Evolutionary conservation across 2,329 filamentous ascomycete genomes (phyloP), one percentile per base, ranked within the genome.

Genomic region (Hypocreales sp.): DNA sequence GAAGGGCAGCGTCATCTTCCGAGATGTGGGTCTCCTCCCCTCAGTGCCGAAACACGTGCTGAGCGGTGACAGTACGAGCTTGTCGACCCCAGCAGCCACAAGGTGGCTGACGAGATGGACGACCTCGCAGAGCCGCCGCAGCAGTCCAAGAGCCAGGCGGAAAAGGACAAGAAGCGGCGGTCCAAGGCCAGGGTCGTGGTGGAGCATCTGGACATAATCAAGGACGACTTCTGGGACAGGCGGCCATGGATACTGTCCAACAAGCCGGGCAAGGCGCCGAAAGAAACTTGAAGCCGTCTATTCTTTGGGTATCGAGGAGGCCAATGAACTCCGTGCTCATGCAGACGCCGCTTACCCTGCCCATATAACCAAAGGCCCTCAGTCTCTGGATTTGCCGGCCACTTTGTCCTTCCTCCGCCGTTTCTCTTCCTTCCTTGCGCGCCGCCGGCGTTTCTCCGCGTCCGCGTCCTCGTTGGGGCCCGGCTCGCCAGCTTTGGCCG

Each of bases 121-220:
- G 51, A 54, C 12, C 40, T 61, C 19, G 58, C 57, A n/a, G 66
- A 70, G 38, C 63, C 68, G 12, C 39, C 56, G 14, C 56, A 64
- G 23, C 60, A 75, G 36, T 84, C 79, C 23, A 87, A 78, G 45
- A 79, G 77, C n/a, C 82, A 92, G 44, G 57, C 64, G 13, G 82
- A 94, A 31, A 92, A 79, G 41, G 74, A 92, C 36, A 76, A 65
- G 46, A 95, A 93, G 58, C 66, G 72, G 35, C 68, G 79, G 29
- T 65, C 69, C 32, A 94, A 93, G 51, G 86, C 84, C 1, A 67
- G 67, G 27, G 74, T 98, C 24, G 69, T 81, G 20, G 64, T 92
- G 20, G 76, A 86, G 45, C 84, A 95, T 58, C 56, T 90, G 33
- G 90, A 98, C 55, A 80, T 98, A 42, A 95, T 98, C 53, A 84